These are phyloP conservation scores for Pseudocohnilembus persalinus DNA, from an alignment of 169 alveolate genomes.

Conservation along the genomic window DNA sequence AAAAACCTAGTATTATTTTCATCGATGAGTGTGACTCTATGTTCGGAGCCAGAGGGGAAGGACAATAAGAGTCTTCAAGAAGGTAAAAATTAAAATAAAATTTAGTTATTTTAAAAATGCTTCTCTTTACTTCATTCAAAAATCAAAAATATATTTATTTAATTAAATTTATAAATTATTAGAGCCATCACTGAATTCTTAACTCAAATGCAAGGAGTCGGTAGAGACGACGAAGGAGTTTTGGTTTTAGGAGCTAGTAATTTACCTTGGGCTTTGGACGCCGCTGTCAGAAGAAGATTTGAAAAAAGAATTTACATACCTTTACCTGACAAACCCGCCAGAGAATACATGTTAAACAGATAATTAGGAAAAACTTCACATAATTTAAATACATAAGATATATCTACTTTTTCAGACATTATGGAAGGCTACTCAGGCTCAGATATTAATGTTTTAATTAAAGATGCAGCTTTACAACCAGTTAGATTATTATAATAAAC, in stretches of 20 bases:
- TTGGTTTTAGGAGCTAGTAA: slow-evolving; percentile 94
- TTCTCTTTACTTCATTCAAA: no score
- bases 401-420: slow-evolving; percentile 51
- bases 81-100: no score
- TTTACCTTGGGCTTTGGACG: slow-evolving; percentile 98
- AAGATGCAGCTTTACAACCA: slow-evolving; percentile 93
- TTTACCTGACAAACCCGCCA: slow-evolving; percentile 95
- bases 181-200: slow-evolving; percentile 99
- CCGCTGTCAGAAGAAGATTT: slow-evolving; percentile 96
- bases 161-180: no score
- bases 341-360: slow-evolving; percentile 83
- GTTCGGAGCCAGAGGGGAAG: slow-evolving; percentile 78
- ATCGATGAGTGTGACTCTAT: slow-evolving; percentile 99
- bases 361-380: slow-evolving; percentile 81
- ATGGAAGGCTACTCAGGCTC: slow-evolving; percentile 93
- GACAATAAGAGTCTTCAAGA: slow-evolving; percentile 91
- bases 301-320: slow-evolving; percentile 98
- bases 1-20: slow-evolving; percentile 97
- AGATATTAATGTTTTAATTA: slow-evolving; percentile 87
- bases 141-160: no score
- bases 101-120: no score
- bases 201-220: slow-evolving; percentile 97
- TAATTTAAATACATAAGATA: slow-evolving; percentile 65
- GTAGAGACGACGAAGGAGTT: slow-evolving; percentile 86
- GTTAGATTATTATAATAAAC: slow-evolving; percentile 82